Evolutionary conservation across 2,329 filamentous ascomycete genomes (phyloP).

Genomic region (Diaporthe destruens): DNA sequence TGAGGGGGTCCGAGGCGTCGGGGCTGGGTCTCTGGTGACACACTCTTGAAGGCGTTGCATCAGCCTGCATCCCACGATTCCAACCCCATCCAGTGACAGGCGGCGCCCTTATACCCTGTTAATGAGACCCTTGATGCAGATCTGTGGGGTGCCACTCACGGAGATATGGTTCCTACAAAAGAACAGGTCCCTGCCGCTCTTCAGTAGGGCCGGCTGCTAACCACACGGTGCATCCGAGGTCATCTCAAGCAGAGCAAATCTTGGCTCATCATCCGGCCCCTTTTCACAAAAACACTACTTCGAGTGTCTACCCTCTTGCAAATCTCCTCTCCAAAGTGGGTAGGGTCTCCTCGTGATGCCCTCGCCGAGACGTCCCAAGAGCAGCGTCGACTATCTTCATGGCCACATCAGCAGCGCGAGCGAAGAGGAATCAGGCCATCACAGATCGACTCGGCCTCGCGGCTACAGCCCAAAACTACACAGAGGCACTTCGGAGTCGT

Average conservation of each 20-base stretch:
- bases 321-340: background rate
- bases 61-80: slow-evolving; percentile 29
- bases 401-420: slow-evolving; percentile 36
- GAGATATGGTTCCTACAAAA: slow-evolving; percentile 33
- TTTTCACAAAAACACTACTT: background rate
- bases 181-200: slow-evolving; percentile 13
- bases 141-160: background rate
- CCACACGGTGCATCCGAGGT: background rate
- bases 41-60: slow-evolving; percentile 25
- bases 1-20: background rate
- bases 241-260: background rate
- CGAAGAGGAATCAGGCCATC: slow-evolving; percentile 27
- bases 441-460: slow-evolving; percentile 29
- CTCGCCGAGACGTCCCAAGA: slow-evolving; percentile 33
- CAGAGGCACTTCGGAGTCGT: slow-evolving; percentile 34
- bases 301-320: background rate
- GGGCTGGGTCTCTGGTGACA: slow-evolving; percentile 15
- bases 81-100: background rate
- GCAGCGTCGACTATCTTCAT: slow-evolving; percentile 29
- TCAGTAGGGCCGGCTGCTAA: background rate
- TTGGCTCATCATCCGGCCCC: background rate
- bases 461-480: slow-evolving; percentile 26
- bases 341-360: slow-evolving; percentile 26
- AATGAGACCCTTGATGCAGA: slow-evolving; percentile 31
- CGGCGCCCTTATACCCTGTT: background rate